phyloP scores from a whole-genome alignment of 2,329 filamentous ascomycete species.

The Samsoniella hepiali region DNA sequence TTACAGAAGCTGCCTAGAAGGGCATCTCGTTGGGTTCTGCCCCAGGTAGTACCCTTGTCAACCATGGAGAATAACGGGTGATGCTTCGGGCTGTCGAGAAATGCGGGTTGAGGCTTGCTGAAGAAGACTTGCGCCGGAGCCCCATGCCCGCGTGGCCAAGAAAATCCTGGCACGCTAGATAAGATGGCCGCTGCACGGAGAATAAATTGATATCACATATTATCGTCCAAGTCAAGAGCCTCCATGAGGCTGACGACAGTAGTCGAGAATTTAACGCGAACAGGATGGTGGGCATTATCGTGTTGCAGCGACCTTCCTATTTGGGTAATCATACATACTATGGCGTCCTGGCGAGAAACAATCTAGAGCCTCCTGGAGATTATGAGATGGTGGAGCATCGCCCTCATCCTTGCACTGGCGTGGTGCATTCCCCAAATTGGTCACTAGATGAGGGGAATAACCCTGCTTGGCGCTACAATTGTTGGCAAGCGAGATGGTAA shows the following conservation, averaged over 20 bases:
- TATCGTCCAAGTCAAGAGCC: neutral
- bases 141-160: neutral
- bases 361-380: neutral
- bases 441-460: neutral
- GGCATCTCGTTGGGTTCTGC: neutral
- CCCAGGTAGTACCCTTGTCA: neutral
- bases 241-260: neutral
- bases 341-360: neutral
- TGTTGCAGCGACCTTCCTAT: neutral
- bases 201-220: neutral
- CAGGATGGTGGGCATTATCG: neutral
- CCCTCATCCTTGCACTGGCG: neutral
- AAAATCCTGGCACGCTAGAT: neutral
- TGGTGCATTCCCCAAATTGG: neutral
- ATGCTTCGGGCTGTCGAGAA: neutral
- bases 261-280: neutral
- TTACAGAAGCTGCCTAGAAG: neutral
- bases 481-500: neutral
- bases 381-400: neutral
- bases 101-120: neutral
- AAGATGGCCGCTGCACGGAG: neutral
- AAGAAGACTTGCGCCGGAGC: neutral
- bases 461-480: neutral
- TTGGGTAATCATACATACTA: neutral
- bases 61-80: neutral